Conservation (phyloP, 768 basidiomycete genomes). For the Tylopilus vinaceipallidus region DNA sequence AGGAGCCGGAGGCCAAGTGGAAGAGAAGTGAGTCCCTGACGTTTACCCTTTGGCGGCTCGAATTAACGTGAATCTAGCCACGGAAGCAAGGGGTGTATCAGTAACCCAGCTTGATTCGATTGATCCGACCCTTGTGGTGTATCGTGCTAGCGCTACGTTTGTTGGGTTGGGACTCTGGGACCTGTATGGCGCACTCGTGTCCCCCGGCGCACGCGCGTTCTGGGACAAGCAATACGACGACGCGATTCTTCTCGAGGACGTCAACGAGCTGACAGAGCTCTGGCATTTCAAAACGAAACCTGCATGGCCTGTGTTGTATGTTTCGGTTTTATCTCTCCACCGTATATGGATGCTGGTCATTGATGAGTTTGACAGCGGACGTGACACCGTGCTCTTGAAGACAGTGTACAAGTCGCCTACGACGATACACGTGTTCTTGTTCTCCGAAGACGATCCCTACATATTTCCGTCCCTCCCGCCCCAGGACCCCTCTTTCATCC, state of each 20-base stretch:
- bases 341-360: background rate
- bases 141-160: constrained; percentile 94
- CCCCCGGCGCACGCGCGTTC: constrained; percentile 74
- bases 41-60: background rate
- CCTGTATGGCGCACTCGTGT: constrained; percentile 82
- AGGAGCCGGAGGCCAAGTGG: constrained; percentile 99
- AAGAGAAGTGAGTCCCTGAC: constrained; percentile 62
- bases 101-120: constrained; percentile 96
- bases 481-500: constrained; percentile 74
- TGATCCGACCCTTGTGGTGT: constrained; percentile 94
- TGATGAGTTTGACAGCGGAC: constrained; percentile 53
- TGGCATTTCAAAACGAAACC: constrained; percentile 93
- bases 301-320: constrained; percentile 91
- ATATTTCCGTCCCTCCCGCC: constrained; percentile 75
- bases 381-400: constrained; percentile 87
- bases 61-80: constrained; percentile 43
- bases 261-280: constrained; percentile 86
- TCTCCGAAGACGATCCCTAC: constrained; percentile 87
- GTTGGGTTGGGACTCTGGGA: constrained; percentile 97
- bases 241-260: constrained; percentile 80
- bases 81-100: constrained; percentile 86
- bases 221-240: constrained; percentile 95
- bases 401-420: constrained; percentile 97
- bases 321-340: constrained; percentile 20
- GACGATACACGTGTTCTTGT: constrained; percentile 92